Evolutionary conservation across 225 moss, liverwort and hornwort species (phyloP), one percentile per base, ranked within the genome.

Genomic region (Pseudisothecium myosuroides): DNA sequence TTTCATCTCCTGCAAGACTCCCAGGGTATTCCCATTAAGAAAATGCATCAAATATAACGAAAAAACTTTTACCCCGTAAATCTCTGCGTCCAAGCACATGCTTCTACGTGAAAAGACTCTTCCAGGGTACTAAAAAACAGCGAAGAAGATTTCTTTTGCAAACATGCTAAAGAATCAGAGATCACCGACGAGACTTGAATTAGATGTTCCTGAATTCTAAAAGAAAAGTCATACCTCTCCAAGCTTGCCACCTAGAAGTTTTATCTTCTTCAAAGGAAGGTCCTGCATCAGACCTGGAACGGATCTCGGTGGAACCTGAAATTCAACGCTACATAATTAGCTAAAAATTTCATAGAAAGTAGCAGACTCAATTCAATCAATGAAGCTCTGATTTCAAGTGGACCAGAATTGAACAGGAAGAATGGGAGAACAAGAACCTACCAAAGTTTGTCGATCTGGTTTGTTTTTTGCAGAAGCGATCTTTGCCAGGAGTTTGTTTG

Each of bases 401-500:
- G 14, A 32, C 22, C 77, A 54, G 54, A 77, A 54, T 54, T 77
- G 36, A 36, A 77, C 56, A 77, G 49, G 68, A 63, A 85, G 68
- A 89, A 75, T 56, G n/a, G 52, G 55, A 69, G 34, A 27, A 63
- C 67, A 59, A 67, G 34, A 37, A 82, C 93, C 56, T 80, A 98
- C 98, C 92, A 96, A 83, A 75, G 98, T 98, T 91, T 98, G 98
- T 62, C 96, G 93, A 94, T 98, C 97, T 67, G 98, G 98, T 87
- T 98, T 98, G 88, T 98, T 98, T 90, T 96, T 98, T 10, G 97
- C 96, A 82, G 98, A 98, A 49, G 97, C 98, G 59, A 97, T 97
- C 92, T 97, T 98, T 43, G 98, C 98, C 73, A 98, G 89, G 66
- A 98, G 91, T 86, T 98, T 98, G 92, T 98, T 98, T 49, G 98